A percentile compares a stretch with the other conserved stretches of the same genome.
phyloP scores from a whole-genome alignment of 495 filamentous ascomycete species.

The Thozetella sp. region DNA sequence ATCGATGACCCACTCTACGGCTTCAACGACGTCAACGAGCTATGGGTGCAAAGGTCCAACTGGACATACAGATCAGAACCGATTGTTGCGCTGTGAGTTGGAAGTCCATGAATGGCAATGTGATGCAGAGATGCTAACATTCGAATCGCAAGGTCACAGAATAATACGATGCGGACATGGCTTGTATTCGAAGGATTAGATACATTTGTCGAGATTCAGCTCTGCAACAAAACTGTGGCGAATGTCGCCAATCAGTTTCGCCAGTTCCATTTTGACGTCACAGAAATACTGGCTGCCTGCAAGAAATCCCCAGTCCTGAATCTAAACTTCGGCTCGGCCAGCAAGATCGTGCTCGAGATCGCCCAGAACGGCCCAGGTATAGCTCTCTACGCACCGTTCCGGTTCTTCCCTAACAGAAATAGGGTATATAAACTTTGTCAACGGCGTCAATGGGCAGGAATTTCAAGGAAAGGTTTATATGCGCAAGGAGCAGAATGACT shows the following conservation, averaged over 20 bases:
- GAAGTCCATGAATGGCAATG: neutral
- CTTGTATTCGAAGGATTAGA: constrained; percentile 69
- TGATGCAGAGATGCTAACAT: neutral
- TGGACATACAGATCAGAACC: constrained; percentile 66
- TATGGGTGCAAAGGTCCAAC: constrained; percentile 60
- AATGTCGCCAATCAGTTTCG: constrained; percentile 73
- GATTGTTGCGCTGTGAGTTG: constrained; percentile 49
- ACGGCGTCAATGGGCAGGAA: constrained; percentile 46
- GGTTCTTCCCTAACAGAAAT: constrained; percentile 54
- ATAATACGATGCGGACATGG: constrained; percentile 34
- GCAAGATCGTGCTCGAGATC: constrained; percentile 2
- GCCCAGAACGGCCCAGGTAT: too few relatives aligned
- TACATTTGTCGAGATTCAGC: constrained; percentile 63
- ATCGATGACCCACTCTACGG: too few relatives aligned
- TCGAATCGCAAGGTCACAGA: constrained; percentile 13
- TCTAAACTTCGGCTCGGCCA: constrained; percentile 58
- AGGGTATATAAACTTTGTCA: constrained; percentile 53
- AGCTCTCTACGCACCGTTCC: too few relatives aligned
- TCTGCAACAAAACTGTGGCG: constrained; percentile 62
- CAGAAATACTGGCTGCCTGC: constrained; percentile 49
- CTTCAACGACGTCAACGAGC: constrained; percentile 62
- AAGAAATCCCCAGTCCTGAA: constrained; percentile 25
- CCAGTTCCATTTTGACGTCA: constrained; percentile 68
- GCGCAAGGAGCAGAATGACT: constrained; percentile 70
- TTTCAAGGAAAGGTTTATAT: constrained; percentile 63